These are phyloP conservation scores for Rugiboletus extremiorientalis DNA, from an alignment of 1,284 basidiomycete genomes.

Conservation along the genomic window DNA sequence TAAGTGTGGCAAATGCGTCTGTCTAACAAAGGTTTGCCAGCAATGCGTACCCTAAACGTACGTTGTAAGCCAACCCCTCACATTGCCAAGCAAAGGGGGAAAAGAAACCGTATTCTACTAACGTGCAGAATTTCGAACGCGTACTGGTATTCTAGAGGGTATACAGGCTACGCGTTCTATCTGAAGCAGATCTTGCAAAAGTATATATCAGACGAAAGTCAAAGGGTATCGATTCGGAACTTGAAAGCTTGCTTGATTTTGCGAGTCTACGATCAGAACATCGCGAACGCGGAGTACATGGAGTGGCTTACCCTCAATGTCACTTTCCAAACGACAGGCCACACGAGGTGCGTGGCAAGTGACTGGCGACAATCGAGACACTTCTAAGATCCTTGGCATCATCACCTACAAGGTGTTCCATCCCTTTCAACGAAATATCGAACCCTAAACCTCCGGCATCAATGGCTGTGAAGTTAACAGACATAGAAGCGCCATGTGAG, in stretches of 20 bases:
- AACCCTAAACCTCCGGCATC: conserved; percentile 44
- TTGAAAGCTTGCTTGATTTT: not conserved
- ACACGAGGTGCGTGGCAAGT: conserved; percentile 11
- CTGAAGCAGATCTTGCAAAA: not conserved
- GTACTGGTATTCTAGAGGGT: not conserved
- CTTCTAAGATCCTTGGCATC: conserved; percentile 6
- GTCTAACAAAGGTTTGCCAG: not conserved
- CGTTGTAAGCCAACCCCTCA: not conserved
- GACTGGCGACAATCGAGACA: conserved; percentile 8
- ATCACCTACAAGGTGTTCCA: conserved; percentile 18
- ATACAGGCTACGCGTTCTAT: not conserved
- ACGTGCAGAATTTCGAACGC: not conserved
- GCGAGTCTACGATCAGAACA: not conserved
- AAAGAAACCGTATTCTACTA: too few species aligned
- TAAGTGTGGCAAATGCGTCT: not conserved
- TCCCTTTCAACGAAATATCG: conserved; percentile 36
- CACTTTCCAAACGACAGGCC: conserved; percentile 12
- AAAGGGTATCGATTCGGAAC: not conserved
- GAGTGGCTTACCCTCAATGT: not conserved
- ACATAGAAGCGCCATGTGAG: conserved; percentile 13
- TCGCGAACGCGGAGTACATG: not conserved
- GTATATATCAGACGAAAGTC: not conserved
- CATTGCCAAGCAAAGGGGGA: not conserved
- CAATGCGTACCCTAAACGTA: not conserved
- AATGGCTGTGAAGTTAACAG: conserved; percentile 34